phyloP scores from a whole-genome alignment of 169 alveolate genomes.

The Plasmodium reichenowi region DNA sequence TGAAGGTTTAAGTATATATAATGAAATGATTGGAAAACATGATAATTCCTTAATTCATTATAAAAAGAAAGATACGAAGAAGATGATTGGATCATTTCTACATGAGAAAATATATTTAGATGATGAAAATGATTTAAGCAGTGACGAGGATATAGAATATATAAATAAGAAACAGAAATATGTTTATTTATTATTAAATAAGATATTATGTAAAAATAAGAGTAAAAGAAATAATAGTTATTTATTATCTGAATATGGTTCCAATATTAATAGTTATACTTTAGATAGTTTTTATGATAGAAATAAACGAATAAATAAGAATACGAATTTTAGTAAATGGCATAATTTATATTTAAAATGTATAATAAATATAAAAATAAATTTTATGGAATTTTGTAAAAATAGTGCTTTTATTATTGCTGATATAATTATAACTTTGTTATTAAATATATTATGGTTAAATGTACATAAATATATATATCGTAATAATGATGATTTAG shows the following conservation, averaged over 20 bases:
- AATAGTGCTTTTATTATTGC: slow-evolving; percentile 62
- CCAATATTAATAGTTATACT: slow-evolving; percentile 23
- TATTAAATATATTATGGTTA: slow-evolving; percentile 42
- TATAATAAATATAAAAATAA: slow-evolving; percentile 39
- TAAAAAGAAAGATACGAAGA: not conserved
- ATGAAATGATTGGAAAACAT: too few relatives aligned
- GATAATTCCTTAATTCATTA: not conserved
- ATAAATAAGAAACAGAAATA: slow-evolving; percentile 15
- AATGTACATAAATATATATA: slow-evolving; percentile 21
- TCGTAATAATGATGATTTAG: slow-evolving; percentile 28
- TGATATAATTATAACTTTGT: slow-evolving; percentile 48
- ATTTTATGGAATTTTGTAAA: slow-evolving; percentile 40
- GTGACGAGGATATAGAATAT: slow-evolving; percentile 10
- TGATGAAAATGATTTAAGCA: slow-evolving; percentile 2
- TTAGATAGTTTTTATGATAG: slow-evolving; percentile 61
- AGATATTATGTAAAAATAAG: slow-evolving; percentile 3
- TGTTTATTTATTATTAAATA: slow-evolving; percentile 15
- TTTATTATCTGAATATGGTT: not conserved
- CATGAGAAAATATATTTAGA: slow-evolving; percentile 32
- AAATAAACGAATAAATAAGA: slow-evolving; percentile 40
- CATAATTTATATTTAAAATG: slow-evolving; percentile 27
- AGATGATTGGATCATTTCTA: slow-evolving; percentile 4
- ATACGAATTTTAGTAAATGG: slow-evolving; percentile 26
- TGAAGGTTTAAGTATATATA: too few relatives aligned
- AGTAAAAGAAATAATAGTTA: slow-evolving; percentile 11